Percentiles rank a stretch among this genome's conserved stretches.
These are phyloP conservation scores for Gynandropsis gynandra DNA, from an alignment of 345 rosid species.

Conservation along the genomic window DNA sequence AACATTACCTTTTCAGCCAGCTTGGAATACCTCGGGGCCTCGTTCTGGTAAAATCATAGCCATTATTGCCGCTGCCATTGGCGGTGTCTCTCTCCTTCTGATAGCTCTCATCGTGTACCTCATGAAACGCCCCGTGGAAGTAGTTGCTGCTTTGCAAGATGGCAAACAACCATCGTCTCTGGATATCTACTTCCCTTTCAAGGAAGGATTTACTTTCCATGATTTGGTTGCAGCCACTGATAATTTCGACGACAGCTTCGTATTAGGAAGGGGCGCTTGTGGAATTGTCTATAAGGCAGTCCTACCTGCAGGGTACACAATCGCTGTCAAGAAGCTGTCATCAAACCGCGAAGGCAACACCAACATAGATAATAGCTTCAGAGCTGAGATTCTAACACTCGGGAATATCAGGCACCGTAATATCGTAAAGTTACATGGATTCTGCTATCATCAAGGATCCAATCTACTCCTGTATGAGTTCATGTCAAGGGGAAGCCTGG, in stretches of 20 bases:
- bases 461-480: constrained; percentile 67
- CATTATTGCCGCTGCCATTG: constrained; percentile 55
- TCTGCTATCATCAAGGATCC: constrained; percentile 64
- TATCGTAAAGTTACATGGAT: constrained; percentile 68
- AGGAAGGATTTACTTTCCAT: constrained; percentile 56
- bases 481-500: constrained; percentile 57
- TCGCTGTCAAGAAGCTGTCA: constrained; percentile 71
- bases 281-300: constrained; percentile 64
- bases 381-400: constrained; percentile 56
- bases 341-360: constrained; percentile 60
- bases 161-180: constrained; percentile 26
- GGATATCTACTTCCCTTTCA: constrained; percentile 53
- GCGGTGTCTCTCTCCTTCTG: constrained; percentile 60
- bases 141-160: constrained; percentile 37
- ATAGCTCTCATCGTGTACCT: constrained; percentile 49
- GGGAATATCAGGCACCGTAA: constrained; percentile 71
- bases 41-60: constrained; percentile 51
- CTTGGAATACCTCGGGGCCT: constrained; percentile 16
- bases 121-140: constrained; percentile 49
- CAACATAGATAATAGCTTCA: constrained; percentile 60
- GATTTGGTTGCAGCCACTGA: constrained; percentile 57
- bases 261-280: no score
- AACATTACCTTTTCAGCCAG: constrained; percentile 27
- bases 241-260: constrained; percentile 51
- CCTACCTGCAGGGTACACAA: constrained; percentile 37